These are phyloP conservation scores for Theileria luwenshuni DNA, from an alignment of 169 alveolate genomes.

Conservation along the genomic window DNA sequence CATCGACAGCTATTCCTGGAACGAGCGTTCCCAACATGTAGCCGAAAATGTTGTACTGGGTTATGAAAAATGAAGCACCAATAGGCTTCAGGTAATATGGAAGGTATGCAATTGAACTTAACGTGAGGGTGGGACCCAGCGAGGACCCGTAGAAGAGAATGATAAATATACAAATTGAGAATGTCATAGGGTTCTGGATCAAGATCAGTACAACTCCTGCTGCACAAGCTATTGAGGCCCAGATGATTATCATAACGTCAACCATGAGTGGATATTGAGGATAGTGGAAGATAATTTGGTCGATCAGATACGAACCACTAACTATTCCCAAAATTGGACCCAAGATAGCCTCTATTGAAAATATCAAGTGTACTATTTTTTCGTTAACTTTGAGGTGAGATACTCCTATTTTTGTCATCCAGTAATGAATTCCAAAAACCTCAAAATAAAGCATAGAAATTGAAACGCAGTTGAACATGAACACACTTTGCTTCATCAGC, in stretches of 20 bases:
- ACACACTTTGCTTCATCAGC: constrained; percentile 70
- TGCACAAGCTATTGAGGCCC: constrained; percentile 59
- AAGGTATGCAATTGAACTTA: constrained; percentile 29
- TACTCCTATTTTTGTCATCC: constrained; percentile 85
- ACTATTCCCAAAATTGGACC: constrained; percentile 86
- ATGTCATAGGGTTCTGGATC: constrained; percentile 8
- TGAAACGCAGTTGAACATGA: constrained; percentile 74
- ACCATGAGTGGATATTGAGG: constrained; percentile 33
- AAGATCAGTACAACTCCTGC: constrained; percentile 25
- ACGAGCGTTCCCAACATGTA: constrained; percentile 41
- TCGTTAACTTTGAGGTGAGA: constrained; percentile 37
- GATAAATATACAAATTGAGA: constrained; percentile 32
- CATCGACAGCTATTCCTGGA: constrained; percentile 57
- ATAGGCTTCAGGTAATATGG: constrained; percentile 45
- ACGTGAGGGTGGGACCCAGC: constrained; percentile 50
- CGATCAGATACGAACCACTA: constrained; percentile 86
- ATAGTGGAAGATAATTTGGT: constrained; percentile 79
- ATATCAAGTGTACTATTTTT: constrained; percentile 72
- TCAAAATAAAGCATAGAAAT: constrained; percentile 76
- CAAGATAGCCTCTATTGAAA: constrained; percentile 77
- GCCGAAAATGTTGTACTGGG: constrained; percentile 60
- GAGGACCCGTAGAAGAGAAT: constrained; percentile 59
- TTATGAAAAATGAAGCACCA: constrained; percentile 57
- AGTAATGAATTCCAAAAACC: constrained; percentile 86
- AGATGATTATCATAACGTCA: constrained; percentile 20